Base-by-base conservation (phyloP, 2,329 filamentous ascomycete genomes). In the Paecilomyces variotii region DNA sequence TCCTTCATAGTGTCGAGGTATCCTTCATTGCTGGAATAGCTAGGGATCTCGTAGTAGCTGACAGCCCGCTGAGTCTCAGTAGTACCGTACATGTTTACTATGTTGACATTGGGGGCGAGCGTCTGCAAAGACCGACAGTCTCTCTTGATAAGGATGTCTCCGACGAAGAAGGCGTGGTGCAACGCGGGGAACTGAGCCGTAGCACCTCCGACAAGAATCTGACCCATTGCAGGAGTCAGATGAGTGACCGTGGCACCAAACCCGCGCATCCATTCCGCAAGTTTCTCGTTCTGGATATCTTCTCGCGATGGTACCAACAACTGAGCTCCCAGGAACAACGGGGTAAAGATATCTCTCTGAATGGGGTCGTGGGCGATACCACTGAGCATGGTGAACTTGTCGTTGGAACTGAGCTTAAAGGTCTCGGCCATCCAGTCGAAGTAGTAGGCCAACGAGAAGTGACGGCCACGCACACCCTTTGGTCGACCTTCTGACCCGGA, bases 221-320 rank as follows among this genome's bases (percentile, higher is more conserved):
- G 90, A 57, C 92, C 92, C 92, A 97, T 97, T 59, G 94, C 94
- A 9, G 94, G 94, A 1, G 94, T 99, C 45, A 97, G 77, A 74
- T 97, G 94, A 11, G 88, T 91, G 24, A 91, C 89, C 14, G 87
- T 96, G 2, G 89, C 85, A 57, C 82, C 77, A 68, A 89, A 84
- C 56, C 87, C 84, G 56, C 82, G 80, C 82, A 97, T 90, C 94
- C 94, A 99, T 69, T 96, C 91, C 3, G 87, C 87, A 12, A 97
- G 79, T 66, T 82, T 86, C 75, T 96, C 92, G 71, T 97, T 89
- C 57, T 87, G 84, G 60, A 97, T 97, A 65, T 91, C 86, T 62
- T 96, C 91, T 59, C 84, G 84, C 10, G 89, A 84, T 0, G 92
- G 92, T 0, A 94, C 83, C 6, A 97, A 74, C 0, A 97, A 74